Evolutionary conservation across 192 early-diverging fungal species (phyloP).

Genomic region (Linderina pennispora): DNA sequence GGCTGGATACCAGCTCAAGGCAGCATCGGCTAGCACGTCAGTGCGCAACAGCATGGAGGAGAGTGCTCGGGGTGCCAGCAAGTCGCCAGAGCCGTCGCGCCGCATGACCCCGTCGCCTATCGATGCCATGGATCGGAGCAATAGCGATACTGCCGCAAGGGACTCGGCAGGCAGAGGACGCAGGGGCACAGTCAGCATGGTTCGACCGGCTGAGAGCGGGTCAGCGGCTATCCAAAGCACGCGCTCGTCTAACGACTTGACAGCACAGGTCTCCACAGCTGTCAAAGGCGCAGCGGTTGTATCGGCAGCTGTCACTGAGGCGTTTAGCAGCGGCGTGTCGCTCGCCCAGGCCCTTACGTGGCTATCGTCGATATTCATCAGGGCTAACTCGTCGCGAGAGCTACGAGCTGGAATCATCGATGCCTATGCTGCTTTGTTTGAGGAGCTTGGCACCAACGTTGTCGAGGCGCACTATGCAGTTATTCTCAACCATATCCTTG

Average conservation of each 20-base stretch:
- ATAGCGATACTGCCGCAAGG: too few species aligned
- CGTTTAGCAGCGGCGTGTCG: constrained; percentile 18
- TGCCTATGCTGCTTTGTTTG: constrained; percentile 66
- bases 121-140: too few species aligned
- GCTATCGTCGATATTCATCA: constrained; percentile 57
- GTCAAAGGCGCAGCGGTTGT: too few species aligned
- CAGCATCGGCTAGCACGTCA: background rate
- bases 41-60: background rate
- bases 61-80: background rate
- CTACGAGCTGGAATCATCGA: constrained; percentile 72
- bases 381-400: constrained; percentile 59
- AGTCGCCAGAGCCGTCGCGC: background rate
- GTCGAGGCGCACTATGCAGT: constrained; percentile 68
- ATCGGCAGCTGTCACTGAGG: background rate
- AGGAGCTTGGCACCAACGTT: constrained; percentile 60
- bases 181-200: background rate
- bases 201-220: too few species aligned
- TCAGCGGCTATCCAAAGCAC: too few species aligned
- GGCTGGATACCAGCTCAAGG: background rate
- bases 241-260: background rate
- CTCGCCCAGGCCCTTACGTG: constrained; percentile 65
- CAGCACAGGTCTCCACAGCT: constrained; percentile 1
- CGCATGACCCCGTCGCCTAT: too few species aligned
- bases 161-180: too few species aligned
- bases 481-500: constrained; percentile 64